Conservation (phyloP, 228 moss, liverwort and hornwort genomes). For the Sphagnum magellanicum region DNA sequence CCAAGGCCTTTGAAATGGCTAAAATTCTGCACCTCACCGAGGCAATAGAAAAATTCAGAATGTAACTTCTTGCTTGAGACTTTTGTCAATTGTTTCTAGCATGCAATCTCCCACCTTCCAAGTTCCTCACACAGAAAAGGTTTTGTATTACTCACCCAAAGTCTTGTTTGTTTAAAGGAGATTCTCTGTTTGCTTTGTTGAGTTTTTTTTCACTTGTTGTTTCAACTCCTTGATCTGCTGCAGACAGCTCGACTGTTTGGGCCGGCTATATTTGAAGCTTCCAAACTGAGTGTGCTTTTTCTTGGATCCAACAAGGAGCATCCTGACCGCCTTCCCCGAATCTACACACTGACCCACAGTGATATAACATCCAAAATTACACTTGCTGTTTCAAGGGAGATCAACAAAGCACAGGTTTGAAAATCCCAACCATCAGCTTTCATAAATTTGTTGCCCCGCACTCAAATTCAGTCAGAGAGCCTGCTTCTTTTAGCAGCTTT, state of each 20-base stretch:
- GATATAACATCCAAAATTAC: conserved; percentile 59
- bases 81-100: background rate
- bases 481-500: no score
- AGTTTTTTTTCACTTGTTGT: no score
- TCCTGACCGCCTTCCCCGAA: conserved; percentile 30
- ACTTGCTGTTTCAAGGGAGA: conserved; percentile 53
- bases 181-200: background rate
- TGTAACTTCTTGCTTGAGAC: no score
- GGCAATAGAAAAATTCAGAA: no score
- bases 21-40: no score
- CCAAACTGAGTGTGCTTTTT: conserved; percentile 52
- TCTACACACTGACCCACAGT: conserved; percentile 58
- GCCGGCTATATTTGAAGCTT: conserved; percentile 51
- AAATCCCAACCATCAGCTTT: no score
- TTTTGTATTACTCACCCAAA: background rate
- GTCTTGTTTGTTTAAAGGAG: background rate
- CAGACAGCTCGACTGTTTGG: conserved; percentile 53
- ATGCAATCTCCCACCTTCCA: background rate
- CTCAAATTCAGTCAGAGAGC: no score
- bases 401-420: conserved; percentile 53
- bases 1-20: background rate
- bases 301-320: conserved; percentile 29
- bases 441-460: no score
- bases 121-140: background rate
- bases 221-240: background rate